These are phyloP conservation scores for Penicillium fuscoglaucum DNA, from an alignment of 2,329 filamentous ascomycete genomes.

Conservation along the genomic window DNA sequence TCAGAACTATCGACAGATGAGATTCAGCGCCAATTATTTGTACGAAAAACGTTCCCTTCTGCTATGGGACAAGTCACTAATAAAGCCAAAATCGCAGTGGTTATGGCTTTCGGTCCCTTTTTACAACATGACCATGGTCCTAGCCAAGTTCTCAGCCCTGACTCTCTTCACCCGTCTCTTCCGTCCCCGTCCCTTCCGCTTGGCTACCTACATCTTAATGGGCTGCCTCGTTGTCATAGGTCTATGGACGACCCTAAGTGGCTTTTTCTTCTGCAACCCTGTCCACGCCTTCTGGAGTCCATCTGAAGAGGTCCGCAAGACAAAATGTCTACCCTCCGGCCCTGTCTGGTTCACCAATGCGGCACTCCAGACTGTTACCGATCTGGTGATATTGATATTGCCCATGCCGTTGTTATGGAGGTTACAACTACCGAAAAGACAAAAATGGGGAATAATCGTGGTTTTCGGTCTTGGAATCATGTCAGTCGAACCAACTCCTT, in stretches of 20 bases:
- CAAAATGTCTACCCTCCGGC: conserved; percentile 23
- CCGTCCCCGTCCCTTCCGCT: conserved; percentile 19
- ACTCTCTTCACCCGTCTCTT: conserved; percentile 38
- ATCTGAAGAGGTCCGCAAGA: accelerated
- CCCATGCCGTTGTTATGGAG: conserved; percentile 29
- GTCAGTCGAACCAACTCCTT: conserved; percentile 16
- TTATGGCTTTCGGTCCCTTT: conserved; percentile 37
- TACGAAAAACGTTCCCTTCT: conserved; percentile 8
- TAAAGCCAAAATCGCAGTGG: conserved; percentile 16
- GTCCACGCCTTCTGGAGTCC: conserved; percentile 28
- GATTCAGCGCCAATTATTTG: conserved; percentile 23
- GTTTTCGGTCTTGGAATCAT: conserved; percentile 33
- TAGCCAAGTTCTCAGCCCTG: conserved; percentile 36
- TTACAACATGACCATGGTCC: conserved; percentile 35
- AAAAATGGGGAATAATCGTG: conserved; percentile 28
- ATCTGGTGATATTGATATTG: conserved; percentile 28
- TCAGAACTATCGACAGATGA: conserved; percentile 2
- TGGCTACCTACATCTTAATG: conserved; percentile 21
- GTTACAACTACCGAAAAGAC: conserved; percentile 24
- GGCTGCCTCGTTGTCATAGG: conserved; percentile 23
- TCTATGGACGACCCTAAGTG: conserved; percentile 32
- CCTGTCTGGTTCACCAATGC: conserved; percentile 34
- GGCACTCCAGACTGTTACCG: conserved; percentile 29
- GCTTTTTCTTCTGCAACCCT: conserved; percentile 31
- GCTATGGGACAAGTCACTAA: background rate